Conservation (phyloP, 148 eudicot species). For the Simmondsia chinensis region DNA sequence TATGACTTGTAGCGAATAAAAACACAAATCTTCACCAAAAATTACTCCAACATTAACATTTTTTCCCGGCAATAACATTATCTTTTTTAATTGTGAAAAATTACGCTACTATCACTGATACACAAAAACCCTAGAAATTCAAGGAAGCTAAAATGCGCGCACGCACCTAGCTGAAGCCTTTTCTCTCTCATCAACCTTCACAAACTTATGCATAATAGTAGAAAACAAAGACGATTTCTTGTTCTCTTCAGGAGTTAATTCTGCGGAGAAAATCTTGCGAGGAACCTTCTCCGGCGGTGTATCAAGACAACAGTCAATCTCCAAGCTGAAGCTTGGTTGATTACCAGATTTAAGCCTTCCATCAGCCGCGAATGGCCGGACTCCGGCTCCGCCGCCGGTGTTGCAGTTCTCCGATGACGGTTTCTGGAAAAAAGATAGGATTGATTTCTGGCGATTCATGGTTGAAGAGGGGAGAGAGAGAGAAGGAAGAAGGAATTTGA, state of each 20-base stretch:
- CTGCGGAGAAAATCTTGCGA: constrained; percentile 28
- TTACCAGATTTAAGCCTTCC: constrained; percentile 11
- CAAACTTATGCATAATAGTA: constrained; percentile 69
- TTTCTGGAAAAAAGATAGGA: constrained; percentile 64
- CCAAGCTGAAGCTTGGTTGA: constrained; percentile 15
- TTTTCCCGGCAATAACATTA: constrained; percentile 1
- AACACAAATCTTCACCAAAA: no score
- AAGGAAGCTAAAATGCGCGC: neutral
- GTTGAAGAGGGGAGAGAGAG: constrained; percentile 1
- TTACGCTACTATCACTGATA: no score
- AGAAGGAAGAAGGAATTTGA: neutral
- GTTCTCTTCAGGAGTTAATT: constrained; percentile 24
- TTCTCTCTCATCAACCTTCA: constrained; percentile 22
- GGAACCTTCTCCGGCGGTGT: constrained; percentile 93
- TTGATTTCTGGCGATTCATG: constrained; percentile 69
- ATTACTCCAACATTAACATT: no score
- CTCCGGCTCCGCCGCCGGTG: neutral
- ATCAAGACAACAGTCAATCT: constrained; percentile 50
- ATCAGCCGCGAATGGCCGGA: no score
- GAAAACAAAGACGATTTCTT: constrained; percentile 40
- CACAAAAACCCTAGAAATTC: constrained; percentile 10
- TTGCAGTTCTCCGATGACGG: constrained; percentile 37
- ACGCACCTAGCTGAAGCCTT: constrained; percentile 22
- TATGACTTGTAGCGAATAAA: no score
- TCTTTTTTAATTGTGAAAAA: no score